phyloP scores from a whole-genome alignment of 352 stramenopile species.

The Globisporangium barbulae region DNA sequence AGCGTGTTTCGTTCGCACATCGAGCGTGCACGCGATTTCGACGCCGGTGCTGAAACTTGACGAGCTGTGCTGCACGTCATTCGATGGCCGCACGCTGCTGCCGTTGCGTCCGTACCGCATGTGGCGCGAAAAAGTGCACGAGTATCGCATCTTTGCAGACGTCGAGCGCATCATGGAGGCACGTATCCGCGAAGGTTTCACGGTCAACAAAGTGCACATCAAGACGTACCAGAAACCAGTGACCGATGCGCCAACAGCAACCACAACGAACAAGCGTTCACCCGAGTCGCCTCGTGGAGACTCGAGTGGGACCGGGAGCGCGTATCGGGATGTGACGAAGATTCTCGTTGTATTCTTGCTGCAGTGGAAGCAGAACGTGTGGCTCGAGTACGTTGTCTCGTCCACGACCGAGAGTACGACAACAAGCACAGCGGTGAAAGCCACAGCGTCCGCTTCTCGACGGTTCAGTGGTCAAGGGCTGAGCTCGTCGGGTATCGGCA shows the following conservation, averaged over 20 bases:
- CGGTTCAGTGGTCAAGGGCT: constrained; percentile 10
- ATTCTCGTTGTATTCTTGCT: constrained; percentile 81
- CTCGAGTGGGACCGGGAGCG: constrained; percentile 7
- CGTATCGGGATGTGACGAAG: constrained; percentile 44
- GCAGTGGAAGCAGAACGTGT: constrained; percentile 88
- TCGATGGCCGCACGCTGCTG: constrained; percentile 56
- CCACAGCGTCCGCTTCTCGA: not conserved
- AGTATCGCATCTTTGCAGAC: constrained; percentile 83
- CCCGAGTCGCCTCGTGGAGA: constrained; percentile 12
- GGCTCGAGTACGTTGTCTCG: constrained; percentile 85
- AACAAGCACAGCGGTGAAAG: not conserved
- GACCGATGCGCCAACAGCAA: constrained; percentile 17
- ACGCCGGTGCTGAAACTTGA: constrained; percentile 64
- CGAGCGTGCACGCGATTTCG: constrained; percentile 65
- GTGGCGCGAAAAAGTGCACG: constrained; percentile 87
- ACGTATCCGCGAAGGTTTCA: constrained; percentile 77
- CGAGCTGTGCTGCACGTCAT: constrained; percentile 65
- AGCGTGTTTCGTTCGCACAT: constrained; percentile 59
- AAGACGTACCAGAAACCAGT: constrained; percentile 41
- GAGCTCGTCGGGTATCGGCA: constrained; percentile 7
- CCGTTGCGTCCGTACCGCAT: constrained; percentile 77
- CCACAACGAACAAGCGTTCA: constrained; percentile 7
- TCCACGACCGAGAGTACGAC: constrained; percentile 49
- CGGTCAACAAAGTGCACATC: constrained; percentile 77
- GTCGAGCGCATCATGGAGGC: constrained; percentile 81